A percentile compares a stretch with the other conserved stretches of the same genome.
Evolutionary conservation across 139 green algal genomes (phyloP).

Genomic region (Diplosphaera chodatii): DNA sequence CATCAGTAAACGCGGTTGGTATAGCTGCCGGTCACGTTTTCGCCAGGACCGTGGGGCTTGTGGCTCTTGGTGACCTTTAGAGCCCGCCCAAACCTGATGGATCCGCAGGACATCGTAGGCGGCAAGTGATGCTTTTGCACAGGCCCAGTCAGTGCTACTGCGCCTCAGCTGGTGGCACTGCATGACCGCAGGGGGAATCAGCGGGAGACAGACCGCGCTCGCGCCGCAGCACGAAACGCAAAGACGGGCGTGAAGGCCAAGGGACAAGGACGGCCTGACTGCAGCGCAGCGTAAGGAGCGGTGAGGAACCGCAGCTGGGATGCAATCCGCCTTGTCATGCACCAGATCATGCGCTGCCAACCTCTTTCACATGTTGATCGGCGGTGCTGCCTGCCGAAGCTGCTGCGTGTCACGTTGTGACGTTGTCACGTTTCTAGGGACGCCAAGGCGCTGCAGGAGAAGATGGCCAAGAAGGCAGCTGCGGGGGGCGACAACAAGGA

Average conservation of each 20-base stretch:
- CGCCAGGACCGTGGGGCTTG: no score
- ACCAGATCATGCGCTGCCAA: no score
- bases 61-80: no score
- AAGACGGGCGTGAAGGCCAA: slow-evolving; percentile 10
- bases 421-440: slow-evolving; percentile 34
- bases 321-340: no score
- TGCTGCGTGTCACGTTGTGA: no score
- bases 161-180: background rate
- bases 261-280: slow-evolving; percentile 41
- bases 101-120: no score
- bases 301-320: slow-evolving; percentile 2
- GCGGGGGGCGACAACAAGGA: slow-evolving; percentile 4
- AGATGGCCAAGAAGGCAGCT: slow-evolving; percentile 31
- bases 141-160: no score
- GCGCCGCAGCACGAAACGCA: slow-evolving; percentile 27
- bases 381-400: no score
- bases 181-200: slow-evolving; percentile 34
- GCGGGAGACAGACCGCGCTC: slow-evolving; percentile 32
- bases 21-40: no score
- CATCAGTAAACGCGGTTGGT: slow-evolving; percentile 1
- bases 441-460: slow-evolving; percentile 42
- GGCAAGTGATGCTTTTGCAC: no score
- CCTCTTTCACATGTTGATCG: no score
- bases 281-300: slow-evolving; percentile 41
- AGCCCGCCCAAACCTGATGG: no score